Evolutionary conservation across 2,329 filamentous ascomycete species (phyloP), one percentile per base, ranked within the genome.

Genomic region (Dothidotthia symphoricarpi): DNA sequence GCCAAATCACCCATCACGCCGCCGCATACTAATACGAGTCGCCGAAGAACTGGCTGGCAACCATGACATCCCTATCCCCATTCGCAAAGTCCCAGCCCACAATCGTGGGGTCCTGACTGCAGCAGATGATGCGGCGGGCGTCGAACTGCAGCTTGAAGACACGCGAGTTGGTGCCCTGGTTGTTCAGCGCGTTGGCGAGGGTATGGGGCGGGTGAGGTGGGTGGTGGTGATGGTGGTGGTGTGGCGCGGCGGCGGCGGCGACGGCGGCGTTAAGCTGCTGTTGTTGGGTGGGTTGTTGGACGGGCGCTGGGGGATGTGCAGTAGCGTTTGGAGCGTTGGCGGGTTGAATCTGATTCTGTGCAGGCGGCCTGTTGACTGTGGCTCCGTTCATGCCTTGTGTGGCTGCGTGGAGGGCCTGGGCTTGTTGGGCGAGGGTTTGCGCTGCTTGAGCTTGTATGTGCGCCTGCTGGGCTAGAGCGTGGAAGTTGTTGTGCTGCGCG

Each of bases 91-190:
- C 93, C 93, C 93, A 98, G 0, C 90, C 93, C 0, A 97, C 88
- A 59, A 98, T 97, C 12, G 85, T 82, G 26, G 83, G 83, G 39
- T 93, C 88, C 65, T 97, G 90, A 49, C 86, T 93, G 63, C 91
- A 96, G 70, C 90, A 96, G 37, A 98, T 85, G 52, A 98, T 94
- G 55, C 90, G 83, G 15, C 89, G 80, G 1, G 89, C 87, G 62
- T 98, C 93, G 53, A 96, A 98, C 65, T 98, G 93, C 24, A 97
- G 75, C 68, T 98, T 98, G 74, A 97, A 98, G 3, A 98, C 86
- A 16, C 93, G 68, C 9, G 79, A 76, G 24, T 74, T 75, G 13
- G 61, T 63, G 19, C 54, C 55, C 35, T 70, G 68, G 16, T 43
- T 57, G 36, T 49, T 54, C 22, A 55, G 46, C 4, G 49, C 53